These are phyloP conservation scores for Pogostemon cablin DNA, from an alignment of 257 asterid genomes.

Conservation along the genomic window DNA sequence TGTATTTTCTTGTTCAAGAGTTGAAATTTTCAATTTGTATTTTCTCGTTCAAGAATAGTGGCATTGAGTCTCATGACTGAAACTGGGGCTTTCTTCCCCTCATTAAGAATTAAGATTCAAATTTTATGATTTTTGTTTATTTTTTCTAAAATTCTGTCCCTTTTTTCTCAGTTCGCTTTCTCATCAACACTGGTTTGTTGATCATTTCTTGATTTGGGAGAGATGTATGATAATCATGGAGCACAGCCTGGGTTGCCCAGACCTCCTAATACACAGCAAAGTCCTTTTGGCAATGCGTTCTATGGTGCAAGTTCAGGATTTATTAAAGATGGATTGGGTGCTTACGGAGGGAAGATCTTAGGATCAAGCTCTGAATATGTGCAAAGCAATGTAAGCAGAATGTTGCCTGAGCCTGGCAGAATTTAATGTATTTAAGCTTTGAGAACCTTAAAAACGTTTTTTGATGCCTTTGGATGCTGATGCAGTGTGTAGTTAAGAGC, in stretches of 20 bases:
- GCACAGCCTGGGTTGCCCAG: conserved; percentile 46
- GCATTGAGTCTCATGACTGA: background rate
- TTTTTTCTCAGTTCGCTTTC: background rate
- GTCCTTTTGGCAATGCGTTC: conserved; percentile 54
- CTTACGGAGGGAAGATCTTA: conserved; percentile 54
- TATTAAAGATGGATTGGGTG: conserved; percentile 56
- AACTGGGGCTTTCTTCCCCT: background rate
- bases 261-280: conserved; percentile 42
- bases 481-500: background rate
- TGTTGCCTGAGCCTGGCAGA: background rate
- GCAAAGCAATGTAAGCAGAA: conserved; percentile 56
- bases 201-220: conserved; percentile 22
- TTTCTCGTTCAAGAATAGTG: background rate
- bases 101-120: conserved; percentile 2
- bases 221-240: conserved; percentile 54
- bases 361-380: conserved; percentile 71
- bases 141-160: background rate
- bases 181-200: background rate
- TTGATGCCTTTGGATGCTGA: background rate
- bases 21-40: background rate
- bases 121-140: background rate
- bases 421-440: conserved; percentile 4
- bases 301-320: conserved; percentile 58
- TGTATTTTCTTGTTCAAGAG: conserved; percentile 2
- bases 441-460: conserved; percentile 10